phyloP scores from a whole-genome alignment of 352 stramenopile genomes.

The Phytophthora palmivora region DNA sequence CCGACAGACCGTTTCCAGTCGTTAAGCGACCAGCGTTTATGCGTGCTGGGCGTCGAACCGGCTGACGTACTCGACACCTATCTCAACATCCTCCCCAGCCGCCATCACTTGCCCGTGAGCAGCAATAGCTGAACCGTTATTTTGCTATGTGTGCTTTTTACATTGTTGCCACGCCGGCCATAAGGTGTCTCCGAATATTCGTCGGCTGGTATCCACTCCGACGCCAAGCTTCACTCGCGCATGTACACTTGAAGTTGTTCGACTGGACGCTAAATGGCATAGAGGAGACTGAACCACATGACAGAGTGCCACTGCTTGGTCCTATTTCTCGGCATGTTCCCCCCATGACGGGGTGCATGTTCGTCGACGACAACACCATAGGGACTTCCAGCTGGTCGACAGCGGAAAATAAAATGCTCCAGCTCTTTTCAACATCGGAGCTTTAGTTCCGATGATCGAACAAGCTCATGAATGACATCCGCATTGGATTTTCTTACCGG shows the following conservation, averaged over 20 bases:
- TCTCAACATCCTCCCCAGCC: constrained; percentile 39
- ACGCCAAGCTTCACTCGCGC: constrained; percentile 13
- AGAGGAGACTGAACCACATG: constrained; percentile 24
- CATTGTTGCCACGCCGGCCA: constrained; percentile 27
- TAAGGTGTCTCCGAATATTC: constrained; percentile 31
- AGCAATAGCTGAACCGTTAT: too few relatives aligned
- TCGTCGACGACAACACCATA: constrained; percentile 16
- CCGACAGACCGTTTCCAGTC: constrained; percentile 14
- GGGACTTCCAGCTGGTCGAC: constrained; percentile 30
- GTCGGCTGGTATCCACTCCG: constrained; percentile 3
- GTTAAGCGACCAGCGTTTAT: constrained; percentile 16
- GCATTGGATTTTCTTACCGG: constrained; percentile 41
- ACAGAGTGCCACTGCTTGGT: background rate
- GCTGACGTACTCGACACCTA: constrained; percentile 34
- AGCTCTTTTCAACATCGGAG: constrained; percentile 32
- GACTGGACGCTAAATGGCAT: constrained; percentile 11
- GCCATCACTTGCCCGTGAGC: constrained; percentile 22
- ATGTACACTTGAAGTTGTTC: constrained; percentile 27
- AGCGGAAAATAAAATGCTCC: constrained; percentile 27
- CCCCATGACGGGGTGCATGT: constrained; percentile 3
- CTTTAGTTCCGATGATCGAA: constrained; percentile 9
- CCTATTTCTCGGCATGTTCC: constrained; percentile 19
- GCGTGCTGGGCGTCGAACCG: constrained; percentile 4
- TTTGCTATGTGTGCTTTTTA: constrained; percentile 22
- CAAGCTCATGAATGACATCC: background rate